Base-by-base conservation (phyloP, 257 asterid species). In the Apocynum venetum region DNA sequence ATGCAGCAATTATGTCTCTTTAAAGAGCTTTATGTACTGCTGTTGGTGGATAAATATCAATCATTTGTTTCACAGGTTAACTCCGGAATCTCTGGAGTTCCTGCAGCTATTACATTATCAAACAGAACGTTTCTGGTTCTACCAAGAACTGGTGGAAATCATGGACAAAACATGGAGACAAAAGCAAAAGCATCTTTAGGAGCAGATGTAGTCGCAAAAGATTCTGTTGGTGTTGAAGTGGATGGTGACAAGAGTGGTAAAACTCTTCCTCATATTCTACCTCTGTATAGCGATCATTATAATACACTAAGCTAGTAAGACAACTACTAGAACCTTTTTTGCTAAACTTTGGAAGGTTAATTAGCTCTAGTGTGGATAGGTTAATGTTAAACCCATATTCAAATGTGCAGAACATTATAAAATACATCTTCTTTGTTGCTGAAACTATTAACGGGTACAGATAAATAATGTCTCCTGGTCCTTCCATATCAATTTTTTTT, bases 121-220 rank as follows among this genome's bases (percentile, higher is more conserved):
- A 83, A 51, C 66, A 82, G 83, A 72, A 80, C 48, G 2, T 70
- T 31, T 75, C 76, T 48, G 52, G 69, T 51, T 80, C 60, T 78
- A 59, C 74, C 81, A 38, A 80, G 74, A 73, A 66, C 51, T 49
- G 78, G 59, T 61, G 69, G 80, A 73, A 81, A 31, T 43, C 79
- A 48, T 44, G 78, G 76, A 64, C 79, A 9, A 59, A 80, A 49
- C 82, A 49, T 77, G 25, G 77, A 75, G 63, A 78, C 83, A 70
- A 86, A 79, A 82, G 81, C 83, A 76, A 88, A 87, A 82, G 67
- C 91, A 74, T 86, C 97, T 44, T 3, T 76, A 74, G 89, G 86
- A 83, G 88, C 86, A 4, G 90, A 85, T 49, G 57, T 85, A 67
- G 80, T 87, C 51, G 83, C 84, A 36, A 88, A 88, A 82, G 92